Percentiles rank a stretch among this genome's conserved stretches.
phyloP scores from a whole-genome alignment of 768 basidiomycete species.

The Ramaria rubella region DNA sequence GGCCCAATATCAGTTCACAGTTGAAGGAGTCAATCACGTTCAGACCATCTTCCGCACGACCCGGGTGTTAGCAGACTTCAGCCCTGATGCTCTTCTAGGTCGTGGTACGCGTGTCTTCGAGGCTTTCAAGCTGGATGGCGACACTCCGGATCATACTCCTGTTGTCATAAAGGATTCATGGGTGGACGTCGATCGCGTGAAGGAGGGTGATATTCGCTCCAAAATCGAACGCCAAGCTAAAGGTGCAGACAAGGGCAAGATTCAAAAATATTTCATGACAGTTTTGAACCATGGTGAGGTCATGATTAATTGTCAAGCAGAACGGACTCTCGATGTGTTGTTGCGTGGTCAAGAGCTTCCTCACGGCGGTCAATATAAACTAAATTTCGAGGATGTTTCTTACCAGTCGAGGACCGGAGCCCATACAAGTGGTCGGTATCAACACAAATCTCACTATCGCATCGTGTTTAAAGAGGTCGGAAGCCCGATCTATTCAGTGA shows the following conservation, averaged over 20 bases:
- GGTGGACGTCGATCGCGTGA: slow-evolving; percentile 13
- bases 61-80: no score
- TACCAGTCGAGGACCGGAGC: neutral
- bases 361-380: neutral
- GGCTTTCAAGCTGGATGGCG: neutral
- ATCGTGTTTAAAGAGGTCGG: slow-evolving; percentile 16
- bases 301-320: neutral
- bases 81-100: slow-evolving; percentile 5
- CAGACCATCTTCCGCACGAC: no score
- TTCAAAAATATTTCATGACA: neutral
- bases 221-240: neutral
- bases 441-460: slow-evolving; percentile 10
- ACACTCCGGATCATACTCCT: neutral
- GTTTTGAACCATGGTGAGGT: neutral
- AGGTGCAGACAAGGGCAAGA: neutral
- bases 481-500: slow-evolving; percentile 3
- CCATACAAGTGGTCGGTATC: neutral
- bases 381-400: neutral
- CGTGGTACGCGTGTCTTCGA: slow-evolving; percentile 17
- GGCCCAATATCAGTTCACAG: neutral
- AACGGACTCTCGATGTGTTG: neutral
- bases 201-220: neutral
- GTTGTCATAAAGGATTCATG: slow-evolving; percentile 13
- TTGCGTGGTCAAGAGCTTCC: neutral
- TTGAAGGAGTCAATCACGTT: neutral